Conservation (phyloP, 768 basidiomycete species). For the Boletus sp. region DNA sequence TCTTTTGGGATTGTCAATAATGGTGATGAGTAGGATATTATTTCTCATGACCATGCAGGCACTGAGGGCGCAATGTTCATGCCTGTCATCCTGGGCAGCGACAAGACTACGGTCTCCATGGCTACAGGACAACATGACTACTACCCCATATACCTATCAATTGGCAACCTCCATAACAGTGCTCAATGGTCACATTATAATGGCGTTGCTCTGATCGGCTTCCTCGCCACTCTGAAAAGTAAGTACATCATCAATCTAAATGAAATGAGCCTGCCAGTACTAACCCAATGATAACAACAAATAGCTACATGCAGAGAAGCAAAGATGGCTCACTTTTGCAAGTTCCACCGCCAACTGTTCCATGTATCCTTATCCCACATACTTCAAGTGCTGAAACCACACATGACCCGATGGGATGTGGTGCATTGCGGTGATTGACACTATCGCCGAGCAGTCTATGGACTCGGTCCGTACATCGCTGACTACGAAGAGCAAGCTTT, state of each 20-base stretch:
- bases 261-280: background rate
- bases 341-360: background rate
- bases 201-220: background rate
- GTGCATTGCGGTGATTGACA: background rate
- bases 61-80: background rate
- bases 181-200: background rate
- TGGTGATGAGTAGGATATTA: background rate
- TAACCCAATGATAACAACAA: background rate
- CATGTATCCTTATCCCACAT: background rate
- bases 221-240: constrained; percentile 8
- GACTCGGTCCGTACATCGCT: background rate
- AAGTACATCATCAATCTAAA: background rate
- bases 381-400: background rate
- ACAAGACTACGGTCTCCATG: background rate
- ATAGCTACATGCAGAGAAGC: background rate
- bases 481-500: background rate
- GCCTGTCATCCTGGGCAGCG: background rate
- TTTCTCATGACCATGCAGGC: background rate
- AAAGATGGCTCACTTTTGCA: background rate
- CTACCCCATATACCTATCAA: background rate
- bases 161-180: constrained; percentile 4
- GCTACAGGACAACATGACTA: constrained; percentile 2
- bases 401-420: background rate
- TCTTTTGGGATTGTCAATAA: background rate
- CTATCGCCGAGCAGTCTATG: background rate